A percentile compares a stretch with the other conserved stretches of the same genome.
Evolutionary conservation across 176 grass and related monocot genomes (phyloP).

Genomic region (Aegilops bicornis): DNA sequence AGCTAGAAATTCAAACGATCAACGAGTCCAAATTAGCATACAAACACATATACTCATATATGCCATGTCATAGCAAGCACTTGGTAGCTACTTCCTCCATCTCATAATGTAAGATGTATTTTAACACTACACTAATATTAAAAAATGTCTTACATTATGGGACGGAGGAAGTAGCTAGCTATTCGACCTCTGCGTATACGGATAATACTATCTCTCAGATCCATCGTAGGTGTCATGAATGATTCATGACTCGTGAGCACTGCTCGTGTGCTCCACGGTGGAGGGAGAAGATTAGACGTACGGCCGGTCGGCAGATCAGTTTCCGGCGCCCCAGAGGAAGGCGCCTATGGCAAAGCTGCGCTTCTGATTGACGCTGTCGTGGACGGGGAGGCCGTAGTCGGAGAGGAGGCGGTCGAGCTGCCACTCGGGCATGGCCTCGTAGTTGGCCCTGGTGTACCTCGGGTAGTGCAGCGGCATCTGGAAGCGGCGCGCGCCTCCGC

Average conservation of each 20-base stretch:
- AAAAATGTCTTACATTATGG: too few relatives aligned
- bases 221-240: too few relatives aligned
- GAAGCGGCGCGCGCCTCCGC: constrained; percentile 22
- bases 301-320: background rate
- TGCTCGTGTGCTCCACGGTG: too few relatives aligned
- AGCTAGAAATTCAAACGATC: background rate
- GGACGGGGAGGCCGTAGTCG: constrained; percentile 73
- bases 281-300: too few relatives aligned
- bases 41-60: background rate
- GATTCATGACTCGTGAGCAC: too few relatives aligned
- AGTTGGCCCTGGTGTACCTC: constrained; percentile 57
- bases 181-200: too few relatives aligned
- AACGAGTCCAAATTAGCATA: background rate
- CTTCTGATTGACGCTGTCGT: constrained; percentile 51
- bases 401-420: constrained; percentile 71
- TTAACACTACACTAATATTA: too few relatives aligned
- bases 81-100: too few relatives aligned
- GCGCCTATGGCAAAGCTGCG: constrained; percentile 76
- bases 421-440: constrained; percentile 93
- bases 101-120: too few relatives aligned
- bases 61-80: background rate
- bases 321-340: constrained; percentile 63
- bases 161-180: background rate
- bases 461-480: constrained; percentile 96
- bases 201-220: background rate